Conservation (phyloP, 1,284 basidiomycete species). For the Trichosporon ovoides region DNA sequence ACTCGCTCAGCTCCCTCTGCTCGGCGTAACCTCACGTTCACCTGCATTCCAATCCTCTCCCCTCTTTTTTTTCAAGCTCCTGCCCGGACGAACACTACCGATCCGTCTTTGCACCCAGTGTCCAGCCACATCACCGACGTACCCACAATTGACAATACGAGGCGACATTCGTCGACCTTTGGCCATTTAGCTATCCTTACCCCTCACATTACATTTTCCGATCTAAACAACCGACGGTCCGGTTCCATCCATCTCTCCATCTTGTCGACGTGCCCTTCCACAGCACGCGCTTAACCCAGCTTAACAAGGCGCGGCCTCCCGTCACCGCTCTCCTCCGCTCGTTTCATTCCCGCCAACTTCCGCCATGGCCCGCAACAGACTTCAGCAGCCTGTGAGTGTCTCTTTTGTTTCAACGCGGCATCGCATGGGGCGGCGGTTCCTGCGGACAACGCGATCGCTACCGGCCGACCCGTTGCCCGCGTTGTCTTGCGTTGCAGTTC, state of each 20-base stretch:
- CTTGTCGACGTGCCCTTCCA: not conserved
- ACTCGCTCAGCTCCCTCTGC: not conserved
- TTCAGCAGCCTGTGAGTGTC: conserved; percentile 17
- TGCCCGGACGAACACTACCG: too few relatives aligned
- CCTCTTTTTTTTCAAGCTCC: too few relatives aligned
- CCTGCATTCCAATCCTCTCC: too few relatives aligned
- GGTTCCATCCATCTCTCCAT: not conserved
- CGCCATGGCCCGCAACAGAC: conserved; percentile 23
- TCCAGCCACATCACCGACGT: too few relatives aligned
- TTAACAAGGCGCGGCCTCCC: not conserved
- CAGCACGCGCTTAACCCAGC: not conserved
- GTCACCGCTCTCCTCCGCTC: not conserved
- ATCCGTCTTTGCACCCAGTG: too few relatives aligned
- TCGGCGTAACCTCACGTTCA: not conserved
- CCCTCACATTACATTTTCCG: conserved; percentile 3
- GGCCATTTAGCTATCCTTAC: not conserved
- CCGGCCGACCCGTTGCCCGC: too few relatives aligned
- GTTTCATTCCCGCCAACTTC: not conserved
- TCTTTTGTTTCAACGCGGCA: not conserved
- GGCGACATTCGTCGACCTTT: not conserved
- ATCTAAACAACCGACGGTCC: not conserved
- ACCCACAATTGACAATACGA: not conserved
- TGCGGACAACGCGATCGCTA: not conserved
- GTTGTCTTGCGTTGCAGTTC: too few relatives aligned
- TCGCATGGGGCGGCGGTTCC: not conserved